Conservation (phyloP, 257 asterid genomes). For the Osmanthus fragrans region DNA sequence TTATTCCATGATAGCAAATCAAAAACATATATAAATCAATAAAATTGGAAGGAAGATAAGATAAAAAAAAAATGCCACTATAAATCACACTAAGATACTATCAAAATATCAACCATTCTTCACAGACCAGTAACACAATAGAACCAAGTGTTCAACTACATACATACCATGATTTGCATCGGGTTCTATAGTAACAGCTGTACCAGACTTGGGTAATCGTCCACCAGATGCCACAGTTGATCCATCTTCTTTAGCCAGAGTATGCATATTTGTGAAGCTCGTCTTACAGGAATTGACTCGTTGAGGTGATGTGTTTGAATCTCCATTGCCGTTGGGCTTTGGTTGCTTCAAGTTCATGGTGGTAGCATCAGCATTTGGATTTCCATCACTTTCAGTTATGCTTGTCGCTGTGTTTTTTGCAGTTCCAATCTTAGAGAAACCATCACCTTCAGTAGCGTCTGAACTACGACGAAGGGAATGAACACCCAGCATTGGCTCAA, state of each 20-base stretch:
- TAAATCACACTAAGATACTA: background rate
- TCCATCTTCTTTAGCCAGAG: slow-evolving; percentile 49
- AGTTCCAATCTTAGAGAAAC: slow-evolving; percentile 38
- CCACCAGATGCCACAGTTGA: slow-evolving; percentile 42
- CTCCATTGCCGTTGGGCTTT: slow-evolving; percentile 57
- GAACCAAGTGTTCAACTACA: slow-evolving; percentile 18
- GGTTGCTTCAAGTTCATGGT: slow-evolving; percentile 47
- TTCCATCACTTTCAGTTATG: slow-evolving; percentile 60
- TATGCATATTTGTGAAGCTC: slow-evolving; percentile 46
- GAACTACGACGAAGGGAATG: slow-evolving; percentile 50
- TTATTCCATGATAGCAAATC: slow-evolving; percentile 17
- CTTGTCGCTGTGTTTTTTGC: slow-evolving; percentile 36
- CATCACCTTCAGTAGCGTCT: slow-evolving; percentile 54
- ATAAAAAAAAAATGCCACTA: slow-evolving; percentile 10
- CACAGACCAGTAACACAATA: slow-evolving; percentile 3
- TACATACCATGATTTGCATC: slow-evolving; percentile 52
- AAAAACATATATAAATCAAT: slow-evolving; percentile 13
- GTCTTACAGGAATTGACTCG: slow-evolving; percentile 40
- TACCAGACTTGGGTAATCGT: slow-evolving; percentile 44
- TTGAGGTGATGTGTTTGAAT: slow-evolving; percentile 50
- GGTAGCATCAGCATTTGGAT: slow-evolving; percentile 50
- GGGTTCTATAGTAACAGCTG: slow-evolving; percentile 41
- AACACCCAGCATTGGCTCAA: slow-evolving; percentile 84
- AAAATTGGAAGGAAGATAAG: background rate
- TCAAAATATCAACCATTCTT: slow-evolving; percentile 8